These are phyloP conservation scores for Ceratobasidium sp. DNA, from an alignment of 1,284 basidiomycete species.

Conservation along the genomic window DNA sequence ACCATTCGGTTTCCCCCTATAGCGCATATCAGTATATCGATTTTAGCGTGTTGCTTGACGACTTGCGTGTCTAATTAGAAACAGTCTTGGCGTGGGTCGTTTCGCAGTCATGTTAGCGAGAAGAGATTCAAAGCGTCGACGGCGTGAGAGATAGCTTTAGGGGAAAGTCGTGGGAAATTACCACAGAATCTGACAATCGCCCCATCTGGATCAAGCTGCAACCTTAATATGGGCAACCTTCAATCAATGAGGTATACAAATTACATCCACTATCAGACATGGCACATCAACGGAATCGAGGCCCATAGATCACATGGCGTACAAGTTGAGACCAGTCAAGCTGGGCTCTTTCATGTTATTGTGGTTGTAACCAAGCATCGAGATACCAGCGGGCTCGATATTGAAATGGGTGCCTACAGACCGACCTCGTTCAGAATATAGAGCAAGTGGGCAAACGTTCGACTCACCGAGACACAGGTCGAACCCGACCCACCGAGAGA, in stretches of 20 bases:
- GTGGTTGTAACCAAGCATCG: slow-evolving; percentile 81
- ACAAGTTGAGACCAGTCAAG: slow-evolving; percentile 77
- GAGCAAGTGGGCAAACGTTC: neutral
- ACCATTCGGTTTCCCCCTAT: slow-evolving; percentile 62
- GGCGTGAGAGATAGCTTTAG: slow-evolving; percentile 5
- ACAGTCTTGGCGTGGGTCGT: slow-evolving; percentile 49
- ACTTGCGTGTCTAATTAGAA: slow-evolving; percentile 50
- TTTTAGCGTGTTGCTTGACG: neutral
- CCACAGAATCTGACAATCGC: neutral
- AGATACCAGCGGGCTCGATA: slow-evolving; percentile 80
- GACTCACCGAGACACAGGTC: slow-evolving; percentile 69
- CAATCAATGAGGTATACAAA: neutral
- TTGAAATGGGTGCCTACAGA: slow-evolving; percentile 76
- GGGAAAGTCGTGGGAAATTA: slow-evolving; percentile 5
- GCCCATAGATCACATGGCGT: slow-evolving; percentile 57
- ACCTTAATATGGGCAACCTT: neutral
- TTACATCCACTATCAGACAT: neutral
- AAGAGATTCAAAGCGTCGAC: too few relatives aligned
- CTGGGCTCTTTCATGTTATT: slow-evolving; percentile 78
- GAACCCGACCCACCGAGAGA: slow-evolving; percentile 82
- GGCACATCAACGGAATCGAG: neutral
- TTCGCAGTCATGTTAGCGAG: slow-evolving; percentile 30
- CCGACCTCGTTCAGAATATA: neutral
- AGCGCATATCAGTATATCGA: slow-evolving; percentile 44
- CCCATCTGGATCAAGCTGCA: neutral